A percentile compares a stretch with the other conserved stretches of the same genome.
Evolutionary conservation across 139 green algal genomes (phyloP).

Genomic region (Volvox africanus): DNA sequence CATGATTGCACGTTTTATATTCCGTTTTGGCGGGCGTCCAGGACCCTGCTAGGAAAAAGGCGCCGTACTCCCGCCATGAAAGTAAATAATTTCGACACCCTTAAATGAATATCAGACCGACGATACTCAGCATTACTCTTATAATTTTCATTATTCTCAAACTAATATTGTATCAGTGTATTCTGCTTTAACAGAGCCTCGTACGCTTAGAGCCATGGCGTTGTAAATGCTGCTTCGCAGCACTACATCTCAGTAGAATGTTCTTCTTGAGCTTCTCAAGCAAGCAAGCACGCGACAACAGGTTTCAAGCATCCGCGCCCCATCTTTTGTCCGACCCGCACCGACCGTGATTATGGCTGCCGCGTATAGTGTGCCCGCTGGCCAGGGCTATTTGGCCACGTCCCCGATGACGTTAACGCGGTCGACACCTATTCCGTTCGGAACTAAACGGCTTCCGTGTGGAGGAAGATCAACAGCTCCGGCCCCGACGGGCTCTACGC

Average conservation of each 20-base stretch:
- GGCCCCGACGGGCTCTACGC: background rate
- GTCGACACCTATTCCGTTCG: constrained; percentile 38
- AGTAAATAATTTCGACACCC: too few species aligned
- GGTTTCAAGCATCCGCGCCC: background rate
- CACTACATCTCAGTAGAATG: background rate
- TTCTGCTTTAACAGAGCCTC: too few species aligned
- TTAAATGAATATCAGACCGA: too few species aligned
- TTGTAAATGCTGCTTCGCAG: constrained; percentile 1
- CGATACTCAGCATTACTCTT: too few species aligned
- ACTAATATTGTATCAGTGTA: too few species aligned
- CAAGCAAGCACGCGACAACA: background rate
- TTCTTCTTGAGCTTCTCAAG: background rate
- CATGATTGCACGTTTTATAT: too few species aligned
- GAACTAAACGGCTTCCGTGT: background rate
- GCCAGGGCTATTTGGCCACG: constrained; percentile 29
- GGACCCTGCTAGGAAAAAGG: too few species aligned
- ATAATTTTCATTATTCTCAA: too few species aligned
- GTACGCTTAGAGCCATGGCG: constrained; percentile 4
- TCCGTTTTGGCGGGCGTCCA: too few species aligned
- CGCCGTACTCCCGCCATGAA: too few species aligned
- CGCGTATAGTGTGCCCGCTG: background rate
- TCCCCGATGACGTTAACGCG: constrained; percentile 29
- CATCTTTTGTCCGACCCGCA: background rate
- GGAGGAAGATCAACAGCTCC: constrained; percentile 9
- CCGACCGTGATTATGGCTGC: background rate